Evolutionary conservation across 306 rosid species (phyloP), one percentile per base, ranked within the genome.

Genomic region (Trichosanthes cucumerina): DNA sequence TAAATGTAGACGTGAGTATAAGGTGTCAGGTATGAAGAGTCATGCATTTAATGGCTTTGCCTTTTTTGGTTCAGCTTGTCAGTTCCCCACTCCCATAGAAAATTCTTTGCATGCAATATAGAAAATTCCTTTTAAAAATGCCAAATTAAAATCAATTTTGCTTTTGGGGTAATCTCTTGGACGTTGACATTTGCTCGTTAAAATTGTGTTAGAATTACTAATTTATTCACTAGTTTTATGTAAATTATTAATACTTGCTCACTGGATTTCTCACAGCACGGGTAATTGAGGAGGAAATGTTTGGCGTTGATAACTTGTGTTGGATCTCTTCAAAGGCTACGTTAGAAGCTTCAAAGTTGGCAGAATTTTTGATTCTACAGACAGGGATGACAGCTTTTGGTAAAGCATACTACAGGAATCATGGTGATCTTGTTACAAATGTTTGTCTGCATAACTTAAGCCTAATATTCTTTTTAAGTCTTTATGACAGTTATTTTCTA

Each of bases 371-470:
- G 49, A 90, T 94, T 85, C 88, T 94, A 79, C 97, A 86, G 89
- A 90, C 98, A 50, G 98, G 98, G 87, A 92, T 92, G 98, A 94
- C 98, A 64, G 97, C 97, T 50, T 92, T 90, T 70, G 98, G 98
- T 80, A 94, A 94, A 91, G 97, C 93, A 79, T 92, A 80, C 86
- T 94, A 89, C 88, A 91, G 90, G 88, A 89, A 75, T 80, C 86
- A 85, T 38, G 78, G 89, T 80, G 98, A 94, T 85, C 96, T 94
- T 82, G 91, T 94, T 85, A 93, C 98, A 80, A 92, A 92, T 84
- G 98, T 94, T 92, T 79, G 91, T 65, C 83, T 9, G 72, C 64
- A 3, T 39, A 59, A 43, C 33, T 53, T 49, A 50, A 75, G 49
- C 65, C 53, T 54, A 53, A 19, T 31, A 75, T 47, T 72, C 8